These are phyloP conservation scores for Cyberlindnera meyerae DNA, from an alignment of 805 yeast genomes.

Conservation along the genomic window DNA sequence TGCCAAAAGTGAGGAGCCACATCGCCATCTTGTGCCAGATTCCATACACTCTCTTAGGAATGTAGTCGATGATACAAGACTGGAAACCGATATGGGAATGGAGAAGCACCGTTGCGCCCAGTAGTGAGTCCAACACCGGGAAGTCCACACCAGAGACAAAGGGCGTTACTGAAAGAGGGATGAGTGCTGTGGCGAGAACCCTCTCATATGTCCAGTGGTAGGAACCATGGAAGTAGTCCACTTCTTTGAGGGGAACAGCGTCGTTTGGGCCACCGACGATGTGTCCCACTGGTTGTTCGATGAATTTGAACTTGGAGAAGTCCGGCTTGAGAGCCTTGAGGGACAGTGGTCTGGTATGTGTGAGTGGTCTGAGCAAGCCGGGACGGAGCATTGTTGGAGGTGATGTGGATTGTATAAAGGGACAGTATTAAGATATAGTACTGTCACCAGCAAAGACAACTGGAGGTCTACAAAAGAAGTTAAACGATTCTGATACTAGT, in stretches of 20 bases:
- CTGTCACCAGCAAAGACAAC: too few species aligned
- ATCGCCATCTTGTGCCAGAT: constrained; percentile 64
- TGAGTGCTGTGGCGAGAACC: constrained; percentile 50
- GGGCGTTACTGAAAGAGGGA: constrained; percentile 62
- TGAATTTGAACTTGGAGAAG: constrained; percentile 37
- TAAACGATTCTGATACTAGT: not conserved
- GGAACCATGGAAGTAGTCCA: constrained; percentile 58
- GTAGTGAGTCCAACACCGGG: constrained; percentile 51
- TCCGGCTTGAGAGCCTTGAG: constrained; percentile 23
- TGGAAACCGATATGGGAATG: constrained; percentile 72
- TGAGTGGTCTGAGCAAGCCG: constrained; percentile 7
- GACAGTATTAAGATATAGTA: too few species aligned
- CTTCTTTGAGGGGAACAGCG: constrained; percentile 56
- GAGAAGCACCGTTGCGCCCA: constrained; percentile 50
- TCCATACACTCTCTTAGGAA: constrained; percentile 84
- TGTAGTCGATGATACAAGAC: constrained; percentile 80
- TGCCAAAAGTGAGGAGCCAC: constrained; percentile 65
- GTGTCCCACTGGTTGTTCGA: constrained; percentile 68
- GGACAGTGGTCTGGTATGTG: constrained; percentile 4
- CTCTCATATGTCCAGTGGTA: constrained; percentile 73
- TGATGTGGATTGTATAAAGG: not conserved
- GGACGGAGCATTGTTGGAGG: constrained; percentile 4
- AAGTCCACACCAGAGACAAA: constrained; percentile 45
- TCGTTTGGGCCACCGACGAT: constrained; percentile 72
- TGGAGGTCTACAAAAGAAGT: too few species aligned